Evolutionary conservation across 371 early-diverging fungal genomes (phyloP), one percentile per base, ranked within the genome.

Genomic region (Zopfochytrium polystomum): DNA sequence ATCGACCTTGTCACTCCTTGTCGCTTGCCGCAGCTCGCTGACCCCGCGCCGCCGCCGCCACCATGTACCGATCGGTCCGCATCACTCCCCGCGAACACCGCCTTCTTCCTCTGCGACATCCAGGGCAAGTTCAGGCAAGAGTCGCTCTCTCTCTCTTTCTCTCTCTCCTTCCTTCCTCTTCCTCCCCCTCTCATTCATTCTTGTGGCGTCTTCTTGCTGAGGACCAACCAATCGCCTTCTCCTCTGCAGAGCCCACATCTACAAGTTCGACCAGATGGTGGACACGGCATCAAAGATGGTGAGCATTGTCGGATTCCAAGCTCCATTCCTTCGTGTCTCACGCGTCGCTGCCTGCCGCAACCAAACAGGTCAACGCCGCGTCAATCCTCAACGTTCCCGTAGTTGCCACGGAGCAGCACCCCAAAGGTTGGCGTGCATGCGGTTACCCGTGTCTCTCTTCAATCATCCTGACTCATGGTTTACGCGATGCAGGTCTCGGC

Each of bases 21-120:
- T n/a, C n/a, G n/a, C n/a, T n/a, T n/a, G n/a, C n/a, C n/a, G n/a
- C n/a, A n/a, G n/a, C n/a, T n/a, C n/a, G n/a, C n/a, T n/a, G n/a
- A n/a, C n/a, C n/a, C n/a, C n/a, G n/a, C n/a, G n/a, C n/a, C n/a
- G n/a, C n/a, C n/a, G n/a, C n/a, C n/a, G n/a, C n/a, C n/a, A n/a
- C n/a, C n/a, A n/a, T n/a, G n/a, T n/a, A n/a, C n/a, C n/a, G n/a
- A n/a, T n/a, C n/a, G n/a, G n/a, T n/a, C n/a, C n/a, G n/a, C n/a
- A n/a, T n/a, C n/a, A n/a, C n/a, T n/a, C n/a, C n/a, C n/a, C n/a
- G n/a, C n/a, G n/a, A 38, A 38, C 18, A 90, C 91, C 0, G 91
- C 90, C n/a, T 85, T 96, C 65, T 87, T 96, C 62, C 75, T 93
- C 44, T 96, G 97, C 72, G 95, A 96, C 70, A 83, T 96, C 52